Conservation (phyloP, 2,329 filamentous ascomycete genomes). For the Fusarium anthophilum region DNA sequence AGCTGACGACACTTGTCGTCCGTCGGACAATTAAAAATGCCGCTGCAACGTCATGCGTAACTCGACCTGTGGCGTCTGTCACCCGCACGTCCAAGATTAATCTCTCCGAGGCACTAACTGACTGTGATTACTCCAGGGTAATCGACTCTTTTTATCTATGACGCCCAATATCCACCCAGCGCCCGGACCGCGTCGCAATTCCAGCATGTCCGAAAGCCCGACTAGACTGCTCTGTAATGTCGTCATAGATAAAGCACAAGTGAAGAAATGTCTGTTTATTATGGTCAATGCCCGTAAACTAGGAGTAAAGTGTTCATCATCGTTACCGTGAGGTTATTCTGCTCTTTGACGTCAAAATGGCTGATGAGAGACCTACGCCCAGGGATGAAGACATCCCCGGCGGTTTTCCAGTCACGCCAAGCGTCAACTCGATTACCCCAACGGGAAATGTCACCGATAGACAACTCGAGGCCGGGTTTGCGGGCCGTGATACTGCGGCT, state of each 20-base stretch:
- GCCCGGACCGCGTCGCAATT: slow-evolving; percentile 10
- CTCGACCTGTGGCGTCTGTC: not conserved
- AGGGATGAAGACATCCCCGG: slow-evolving; percentile 40
- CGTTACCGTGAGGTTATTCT: not conserved
- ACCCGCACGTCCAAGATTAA: not conserved
- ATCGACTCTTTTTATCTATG: slow-evolving; percentile 3
- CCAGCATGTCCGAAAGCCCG: slow-evolving; percentile 30
- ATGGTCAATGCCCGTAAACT: not conserved
- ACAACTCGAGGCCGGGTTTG: slow-evolving; percentile 25
- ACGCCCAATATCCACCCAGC: slow-evolving; percentile 12
- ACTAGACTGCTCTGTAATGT: not conserved
- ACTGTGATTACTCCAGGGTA: not conserved
- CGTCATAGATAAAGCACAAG: slow-evolving; percentile 28
- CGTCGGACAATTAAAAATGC: slow-evolving; percentile 5
- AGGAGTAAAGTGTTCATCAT: not conserved
- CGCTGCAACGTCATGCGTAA: slow-evolving; percentile 5
- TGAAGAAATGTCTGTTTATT: not conserved
- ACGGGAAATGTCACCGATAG: not conserved
- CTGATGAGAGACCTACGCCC: slow-evolving; percentile 35
- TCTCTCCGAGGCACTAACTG: not conserved
- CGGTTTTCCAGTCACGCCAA: slow-evolving; percentile 40
- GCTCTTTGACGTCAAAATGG: slow-evolving; percentile 12
- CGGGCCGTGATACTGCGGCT: slow-evolving; percentile 1
- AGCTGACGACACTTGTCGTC: not conserved
- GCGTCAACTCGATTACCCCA: slow-evolving; percentile 22